Evolutionary conservation across 768 basidiomycete genomes (phyloP), one percentile per base, ranked within the genome.

Genomic region (Phaeolepiota aurea): DNA sequence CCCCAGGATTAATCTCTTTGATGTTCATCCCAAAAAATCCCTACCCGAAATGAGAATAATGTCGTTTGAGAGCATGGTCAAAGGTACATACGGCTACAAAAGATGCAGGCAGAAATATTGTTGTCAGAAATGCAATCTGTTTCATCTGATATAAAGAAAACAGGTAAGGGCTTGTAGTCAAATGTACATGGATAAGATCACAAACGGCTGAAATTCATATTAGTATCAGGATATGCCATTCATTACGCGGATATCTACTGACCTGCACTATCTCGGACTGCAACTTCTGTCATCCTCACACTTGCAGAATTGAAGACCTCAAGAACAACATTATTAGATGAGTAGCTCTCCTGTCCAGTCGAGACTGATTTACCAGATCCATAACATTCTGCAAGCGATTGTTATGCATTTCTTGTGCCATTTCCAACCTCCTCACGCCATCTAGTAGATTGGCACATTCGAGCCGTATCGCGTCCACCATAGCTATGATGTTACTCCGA

Each of bases 261-360:
- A 69, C 68, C 69, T 50, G 65, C 67, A 49, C 71, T 71, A 45
- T 74, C 71, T 28, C 63, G 62, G 20, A 73, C 64, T 18, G 72
- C 65, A 19, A 69, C 69, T 44, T 69, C 69, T 1, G 77, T 77
- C 56, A 80, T 63, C 18, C 63, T 42, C 39, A 79, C 74, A 45
- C 76, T 79, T 16, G 79, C 74, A 32, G 58, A 71, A 33, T 72
- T 72, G 49, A 80, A 80, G 5, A 74, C 77, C 78, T 79, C 37
- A 28, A 28, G 25, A 28, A 28, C 7, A 28, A 7, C 25, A 28
- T 28, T n/a, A 28, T 7, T 28, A 28, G n/a, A n/a, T n/a, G n/a
- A n/a, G n/a, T n/a, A 28, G 25, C 7, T n/a, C 25, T 28, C 7
- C 7, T 28, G 7, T 7, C 7, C 25, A 28, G 25, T 7, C 7